These are phyloP conservation scores for Rhynchospora pubera DNA, from an alignment of 176 grass and related monocot species.

Conservation along the genomic window DNA sequence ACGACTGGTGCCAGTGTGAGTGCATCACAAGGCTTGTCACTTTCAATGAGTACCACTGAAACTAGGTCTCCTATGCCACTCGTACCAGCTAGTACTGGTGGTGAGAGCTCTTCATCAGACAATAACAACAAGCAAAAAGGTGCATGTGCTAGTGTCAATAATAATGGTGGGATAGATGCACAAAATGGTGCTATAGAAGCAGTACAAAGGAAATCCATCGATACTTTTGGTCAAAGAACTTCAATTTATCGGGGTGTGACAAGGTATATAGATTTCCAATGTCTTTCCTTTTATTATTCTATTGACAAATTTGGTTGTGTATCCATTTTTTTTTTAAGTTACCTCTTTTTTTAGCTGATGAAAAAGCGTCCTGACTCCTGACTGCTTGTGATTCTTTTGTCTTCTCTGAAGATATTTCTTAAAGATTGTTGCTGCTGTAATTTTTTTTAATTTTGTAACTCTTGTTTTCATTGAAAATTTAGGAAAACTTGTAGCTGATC, in stretches of 20 bases:
- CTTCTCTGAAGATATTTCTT: not conserved
- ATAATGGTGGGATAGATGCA: slow-evolving; percentile 18
- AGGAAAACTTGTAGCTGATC: too few relatives aligned
- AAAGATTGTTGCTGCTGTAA: not conserved
- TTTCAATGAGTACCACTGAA: slow-evolving; percentile 42
- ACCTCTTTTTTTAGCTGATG: not conserved
- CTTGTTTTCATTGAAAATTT: too few relatives aligned
- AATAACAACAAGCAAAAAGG: slow-evolving; percentile 22
- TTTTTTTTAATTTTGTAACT: too few relatives aligned
- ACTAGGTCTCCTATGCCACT: slow-evolving; percentile 19
- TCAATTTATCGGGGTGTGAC: slow-evolving; percentile 71
- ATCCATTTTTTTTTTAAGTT: not conserved
- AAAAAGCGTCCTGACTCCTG: too few relatives aligned
- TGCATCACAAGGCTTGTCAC: slow-evolving; percentile 37
- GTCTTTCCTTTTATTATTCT: not conserved
- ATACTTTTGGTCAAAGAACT: slow-evolving; percentile 70
- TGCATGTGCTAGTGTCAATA: not conserved
- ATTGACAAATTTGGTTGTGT: not conserved
- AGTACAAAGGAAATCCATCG: slow-evolving; percentile 36
- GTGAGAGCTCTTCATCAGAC: slow-evolving; percentile 19
- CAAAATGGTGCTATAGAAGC: slow-evolving; percentile 37
- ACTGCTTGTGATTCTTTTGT: not conserved
- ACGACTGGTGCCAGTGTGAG: not conserved
- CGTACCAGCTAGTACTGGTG: not conserved
- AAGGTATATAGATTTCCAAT: slow-evolving; percentile 22